These are phyloP conservation scores for Fraxinus baroniana DNA, from an alignment of 305 asterid species.

Conservation along the genomic window DNA sequence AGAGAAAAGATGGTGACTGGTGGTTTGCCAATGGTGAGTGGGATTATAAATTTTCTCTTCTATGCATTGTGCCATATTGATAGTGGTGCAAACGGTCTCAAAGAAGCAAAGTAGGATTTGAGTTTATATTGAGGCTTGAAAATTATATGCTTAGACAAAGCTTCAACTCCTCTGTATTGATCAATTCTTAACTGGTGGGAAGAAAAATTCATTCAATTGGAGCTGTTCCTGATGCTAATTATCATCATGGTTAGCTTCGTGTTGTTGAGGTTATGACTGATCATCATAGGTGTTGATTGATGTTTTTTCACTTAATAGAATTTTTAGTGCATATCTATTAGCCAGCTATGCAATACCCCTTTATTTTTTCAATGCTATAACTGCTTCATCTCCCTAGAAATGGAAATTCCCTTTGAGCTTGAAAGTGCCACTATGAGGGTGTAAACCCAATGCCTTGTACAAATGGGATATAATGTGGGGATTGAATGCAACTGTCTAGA, in stretches of 20 bases:
- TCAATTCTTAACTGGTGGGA: background rate
- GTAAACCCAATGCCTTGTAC: background rate
- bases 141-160: background rate
- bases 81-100: background rate
- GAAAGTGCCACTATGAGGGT: background rate
- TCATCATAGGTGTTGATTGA: background rate
- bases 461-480: background rate
- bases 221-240: background rate
- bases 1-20: conserved; percentile 70
- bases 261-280: background rate
- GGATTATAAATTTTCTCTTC: conserved; percentile 20
- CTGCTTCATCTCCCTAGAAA: background rate
- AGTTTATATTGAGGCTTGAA: conserved; percentile 15
- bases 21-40: conserved; percentile 83
- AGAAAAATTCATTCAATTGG: background rate
- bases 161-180: background rate
- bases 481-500: background rate
- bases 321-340: background rate
- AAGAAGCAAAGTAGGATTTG: conserved; percentile 4
- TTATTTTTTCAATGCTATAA: background rate
- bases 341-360: background rate
- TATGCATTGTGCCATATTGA: conserved; percentile 4
- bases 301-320: background rate
- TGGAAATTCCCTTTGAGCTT: background rate
- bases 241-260: background rate